Evolutionary conservation across 1,284 basidiomycete species (phyloP), one percentile per base, ranked within the genome.

Genomic region (Bondarzewia mesenterica): DNA sequence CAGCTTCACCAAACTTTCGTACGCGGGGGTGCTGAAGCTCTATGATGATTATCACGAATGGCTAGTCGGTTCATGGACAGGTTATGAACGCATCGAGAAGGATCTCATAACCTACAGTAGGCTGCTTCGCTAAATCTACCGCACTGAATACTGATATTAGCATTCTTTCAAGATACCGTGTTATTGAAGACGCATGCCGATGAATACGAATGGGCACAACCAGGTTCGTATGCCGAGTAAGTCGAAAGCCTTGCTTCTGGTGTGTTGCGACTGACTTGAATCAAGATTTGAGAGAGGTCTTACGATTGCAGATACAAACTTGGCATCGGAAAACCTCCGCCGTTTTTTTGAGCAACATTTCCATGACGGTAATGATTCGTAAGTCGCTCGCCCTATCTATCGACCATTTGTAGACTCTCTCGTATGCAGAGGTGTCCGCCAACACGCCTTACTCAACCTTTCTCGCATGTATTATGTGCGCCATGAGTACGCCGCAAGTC

Each of bases 281-380:
- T 47, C 46, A n/a, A 47, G 87, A 2, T 89, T 78, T 71, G 78
- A 86, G 57, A 77, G 75, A 50, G 77, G 74, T 12, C 59, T 73
- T 25, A 69, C 74, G 10, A 74, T 75, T 5, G 85, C 84, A 0
- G 85, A 90, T 60, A 80, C 79, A 50, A 78, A 77, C 39, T 57
- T 75, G 8, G 84, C 85, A 0, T 71, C 77, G 3, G 87, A 89
- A 55, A 82, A 78, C 54, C 62, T 90, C 37, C 74, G 86, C 36
- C 68, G 77, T 44, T 90, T 86, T 61, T 90, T 90, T 54, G 87
- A 90, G 58, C 87, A 90, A 54, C 81, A 78, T 56, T 90, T 90
- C 57, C 82, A 88, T 55, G 80, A 84, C 46, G 74, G 71, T 18
- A 82, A 78, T 52, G 87, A 90, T 61, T 89, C 86, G 84, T 88